Percentiles rank a stretch among this genome's conserved stretches.
phyloP scores from a whole-genome alignment of 148 eudicot genomes.

The Rhododendron mucronatum region DNA sequence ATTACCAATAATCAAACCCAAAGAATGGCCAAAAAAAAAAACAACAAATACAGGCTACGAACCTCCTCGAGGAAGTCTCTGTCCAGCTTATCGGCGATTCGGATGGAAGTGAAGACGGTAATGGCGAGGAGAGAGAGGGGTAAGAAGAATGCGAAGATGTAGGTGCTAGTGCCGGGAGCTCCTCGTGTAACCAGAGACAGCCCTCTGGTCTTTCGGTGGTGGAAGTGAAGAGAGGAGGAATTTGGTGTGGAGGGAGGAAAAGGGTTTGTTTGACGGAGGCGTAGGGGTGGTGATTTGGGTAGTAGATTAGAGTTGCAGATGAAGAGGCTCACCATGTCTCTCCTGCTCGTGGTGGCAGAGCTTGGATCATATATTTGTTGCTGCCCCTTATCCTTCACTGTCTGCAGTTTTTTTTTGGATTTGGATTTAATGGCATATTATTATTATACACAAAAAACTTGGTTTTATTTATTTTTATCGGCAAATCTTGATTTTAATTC shows the following conservation, averaged over 20 bases:
- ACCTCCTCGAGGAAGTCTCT: conserved; percentile 81
- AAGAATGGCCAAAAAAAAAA: background rate
- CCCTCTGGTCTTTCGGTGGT: conserved; percentile 26
- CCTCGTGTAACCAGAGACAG: conserved; percentile 51
- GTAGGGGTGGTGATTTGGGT: background rate
- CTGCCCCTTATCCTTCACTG: background rate
- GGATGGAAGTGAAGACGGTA: conserved; percentile 53
- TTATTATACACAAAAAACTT: too few species aligned
- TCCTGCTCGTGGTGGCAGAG: background rate
- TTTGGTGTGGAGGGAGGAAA: background rate
- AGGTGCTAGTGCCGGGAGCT: conserved; percentile 50
- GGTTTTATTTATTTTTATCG: too few species aligned
- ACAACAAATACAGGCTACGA: background rate
- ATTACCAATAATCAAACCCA: background rate
- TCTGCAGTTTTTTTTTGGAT: background rate
- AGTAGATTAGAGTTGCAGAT: background rate
- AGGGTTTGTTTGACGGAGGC: background rate
- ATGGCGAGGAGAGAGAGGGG: conserved; percentile 73
- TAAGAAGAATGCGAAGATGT: conserved; percentile 57
- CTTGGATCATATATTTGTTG: background rate
- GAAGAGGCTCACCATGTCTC: conserved; percentile 8
- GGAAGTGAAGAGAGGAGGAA: conserved; percentile 2
- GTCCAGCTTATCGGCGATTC: conserved; percentile 66
- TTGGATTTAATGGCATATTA: too few species aligned
- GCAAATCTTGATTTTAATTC: too few species aligned